Evolutionary conservation across 2,329 filamentous ascomycete genomes (phyloP).

Genomic region (Diaporthe australafricana): DNA sequence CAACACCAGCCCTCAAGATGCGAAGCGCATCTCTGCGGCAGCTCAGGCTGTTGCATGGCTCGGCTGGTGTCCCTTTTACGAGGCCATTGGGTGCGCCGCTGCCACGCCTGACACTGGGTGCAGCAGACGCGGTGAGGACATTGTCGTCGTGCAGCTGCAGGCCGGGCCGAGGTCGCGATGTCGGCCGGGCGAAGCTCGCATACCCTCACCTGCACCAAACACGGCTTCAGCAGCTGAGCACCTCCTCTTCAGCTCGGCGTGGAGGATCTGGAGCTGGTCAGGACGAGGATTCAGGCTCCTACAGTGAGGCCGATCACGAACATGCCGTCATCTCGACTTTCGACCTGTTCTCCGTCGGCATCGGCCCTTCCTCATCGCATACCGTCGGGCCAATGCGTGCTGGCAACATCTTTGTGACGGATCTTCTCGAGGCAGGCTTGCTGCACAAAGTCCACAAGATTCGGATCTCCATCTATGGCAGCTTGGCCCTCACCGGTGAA

Average conservation of each 20-base stretch:
- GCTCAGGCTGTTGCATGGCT: conserved; percentile 28
- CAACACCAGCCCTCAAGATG: conserved; percentile 11
- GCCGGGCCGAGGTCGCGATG: background rate
- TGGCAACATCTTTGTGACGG: conserved; percentile 62
- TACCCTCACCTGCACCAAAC: background rate
- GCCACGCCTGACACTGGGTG: background rate
- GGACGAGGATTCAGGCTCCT: conserved; percentile 49
- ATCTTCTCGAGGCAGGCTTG: conserved; percentile 58
- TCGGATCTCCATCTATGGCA: conserved; percentile 61
- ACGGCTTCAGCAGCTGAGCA: conserved; percentile 2
- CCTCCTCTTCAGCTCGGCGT: background rate
- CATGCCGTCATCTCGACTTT: conserved; percentile 65
- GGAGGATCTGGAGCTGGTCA: background rate
- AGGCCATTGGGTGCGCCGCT: background rate
- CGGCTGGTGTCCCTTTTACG: background rate
- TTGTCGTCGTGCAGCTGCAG: conserved; percentile 4
- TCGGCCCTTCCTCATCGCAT: conserved; percentile 63
- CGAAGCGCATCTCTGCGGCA: conserved; percentile 32
- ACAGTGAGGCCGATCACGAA: conserved; percentile 62
- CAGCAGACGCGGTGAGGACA: background rate
- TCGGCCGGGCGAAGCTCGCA: background rate
- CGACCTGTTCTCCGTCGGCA: conserved; percentile 64
- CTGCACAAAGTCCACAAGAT: conserved; percentile 59
- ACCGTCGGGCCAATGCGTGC: conserved; percentile 65
- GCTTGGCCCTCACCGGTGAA: conserved; percentile 62